Conservation (phyloP, 2,329 filamentous ascomycete species). For the Ascochyta pisi region DNA sequence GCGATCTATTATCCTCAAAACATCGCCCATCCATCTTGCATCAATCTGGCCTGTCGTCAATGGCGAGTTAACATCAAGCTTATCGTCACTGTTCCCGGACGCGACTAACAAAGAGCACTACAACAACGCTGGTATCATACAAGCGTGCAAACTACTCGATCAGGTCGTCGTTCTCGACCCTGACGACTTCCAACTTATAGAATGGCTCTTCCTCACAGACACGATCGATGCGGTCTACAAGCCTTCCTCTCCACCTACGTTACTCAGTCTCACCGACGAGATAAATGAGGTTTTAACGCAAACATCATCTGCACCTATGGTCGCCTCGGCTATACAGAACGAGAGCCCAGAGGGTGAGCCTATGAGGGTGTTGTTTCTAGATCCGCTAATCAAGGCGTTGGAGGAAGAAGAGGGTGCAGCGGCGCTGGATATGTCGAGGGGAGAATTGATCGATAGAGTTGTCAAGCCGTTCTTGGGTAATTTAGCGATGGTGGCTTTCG, state of each 20-base stretch:
- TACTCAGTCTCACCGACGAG: slow-evolving; percentile 79
- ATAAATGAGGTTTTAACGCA: slow-evolving; percentile 73
- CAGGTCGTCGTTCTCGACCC: slow-evolving; percentile 83
- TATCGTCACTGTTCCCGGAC: slow-evolving; percentile 75
- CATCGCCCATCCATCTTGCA: slow-evolving; percentile 78
- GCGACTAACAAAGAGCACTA: slow-evolving; percentile 76
- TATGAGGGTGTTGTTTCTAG: slow-evolving; percentile 52
- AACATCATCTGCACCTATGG: slow-evolving; percentile 9
- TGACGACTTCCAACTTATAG: slow-evolving; percentile 96
- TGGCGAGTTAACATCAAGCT: slow-evolving; percentile 78
- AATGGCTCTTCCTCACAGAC: slow-evolving; percentile 97
- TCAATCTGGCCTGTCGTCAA: slow-evolving; percentile 91
- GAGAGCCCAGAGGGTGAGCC: slow-evolving; percentile 17
- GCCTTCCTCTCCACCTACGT: slow-evolving; percentile 69
- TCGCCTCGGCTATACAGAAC: slow-evolving; percentile 2
- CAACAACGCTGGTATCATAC: slow-evolving; percentile 77
- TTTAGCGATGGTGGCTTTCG: slow-evolving; percentile 91
- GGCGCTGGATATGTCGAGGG: slow-evolving; percentile 61
- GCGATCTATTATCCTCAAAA: slow-evolving; percentile 80
- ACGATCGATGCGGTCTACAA: slow-evolving; percentile 96
- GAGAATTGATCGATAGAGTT: slow-evolving; percentile 75
- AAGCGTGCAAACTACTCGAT: slow-evolving; percentile 94
- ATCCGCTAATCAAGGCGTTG: slow-evolving; percentile 47
- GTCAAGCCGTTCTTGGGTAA: slow-evolving; percentile 89
- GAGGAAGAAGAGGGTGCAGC: slow-evolving; percentile 48